Base-by-base conservation (phyloP, 1,139 yeast species). In the Geotrichum bryndzae region DNA sequence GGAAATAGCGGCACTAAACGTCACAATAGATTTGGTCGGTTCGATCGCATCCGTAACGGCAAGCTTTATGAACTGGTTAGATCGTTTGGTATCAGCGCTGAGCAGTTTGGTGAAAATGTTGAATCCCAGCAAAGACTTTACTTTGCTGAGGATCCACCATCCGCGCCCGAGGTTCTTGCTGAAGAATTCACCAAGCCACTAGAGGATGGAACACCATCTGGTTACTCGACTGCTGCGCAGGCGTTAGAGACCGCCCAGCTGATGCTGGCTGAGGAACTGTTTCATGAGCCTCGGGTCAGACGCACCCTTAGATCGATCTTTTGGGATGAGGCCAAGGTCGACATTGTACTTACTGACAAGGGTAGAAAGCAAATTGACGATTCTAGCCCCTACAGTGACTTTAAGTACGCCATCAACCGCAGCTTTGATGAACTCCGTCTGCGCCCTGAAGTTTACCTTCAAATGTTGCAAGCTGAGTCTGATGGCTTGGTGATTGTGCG, bases 381-480 rank as follows among this genome's bases (percentile, higher is more conserved):
- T 62, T 86, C 86, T 65, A 87, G 94, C 66, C 88, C 94, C 1
- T 92, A 86, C 70, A 90, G 88, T 64, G 97, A 90, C 70, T 87
- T 95, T 76, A 95, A 94, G 73, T 95, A 94, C 74, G 96, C 97
- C 22, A 82, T 85, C 61, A 88, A 90, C 74, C 82, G 95, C 70
- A 81, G 90, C 0, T 87, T 94, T 11, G 82, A 82, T 11, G 94
- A 91, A 64, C 82, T 95, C 69, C 82, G 84, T 3, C 80, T 79
- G 54, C 80, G 84, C 59, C 98, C 99, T 0, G 96, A 90, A 69
- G 78, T 88, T 35, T 88, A 88, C 67, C 79, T 95, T 69, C 83
- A 96, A 70, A 94, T 94, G 96, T 77, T 92, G 59, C 92, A 88
- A 70, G 99, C 99, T 1, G 99, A 94, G 72, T 75, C 74, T 69